Conservation (phyloP, 306 rosid species). For the Quercus variabilis region DNA sequence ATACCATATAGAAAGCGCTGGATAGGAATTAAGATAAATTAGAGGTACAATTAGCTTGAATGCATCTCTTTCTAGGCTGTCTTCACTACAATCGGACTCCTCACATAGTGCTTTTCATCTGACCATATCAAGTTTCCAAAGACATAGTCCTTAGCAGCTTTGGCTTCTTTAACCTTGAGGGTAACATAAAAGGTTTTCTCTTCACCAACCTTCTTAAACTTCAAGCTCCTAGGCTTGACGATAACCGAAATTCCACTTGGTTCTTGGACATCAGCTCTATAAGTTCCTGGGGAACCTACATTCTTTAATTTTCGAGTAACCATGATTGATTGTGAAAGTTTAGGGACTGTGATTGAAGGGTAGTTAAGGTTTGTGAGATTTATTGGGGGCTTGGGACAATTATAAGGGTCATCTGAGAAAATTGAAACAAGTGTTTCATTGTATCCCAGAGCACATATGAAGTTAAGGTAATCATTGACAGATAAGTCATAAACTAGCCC, state of each 20-base stretch:
- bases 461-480: slow-evolving; percentile 52
- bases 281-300: slow-evolving; percentile 71
- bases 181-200: slow-evolving; percentile 54
- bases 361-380: slow-evolving; percentile 59
- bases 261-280: slow-evolving; percentile 34
- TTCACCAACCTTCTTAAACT: slow-evolving; percentile 59
- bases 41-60: neutral
- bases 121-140: slow-evolving; percentile 80
- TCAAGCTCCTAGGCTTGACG: slow-evolving; percentile 59
- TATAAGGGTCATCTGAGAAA: slow-evolving; percentile 38
- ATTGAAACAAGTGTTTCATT: slow-evolving; percentile 41
- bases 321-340: slow-evolving; percentile 47
- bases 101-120: slow-evolving; percentile 69
- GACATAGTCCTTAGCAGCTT: slow-evolving; percentile 38
- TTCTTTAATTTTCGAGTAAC: slow-evolving; percentile 63
- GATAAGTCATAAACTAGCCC: slow-evolving; percentile 79
- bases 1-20: neutral
- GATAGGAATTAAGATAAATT: neutral
- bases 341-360: slow-evolving; percentile 82
- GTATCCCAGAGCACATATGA: slow-evolving; percentile 70
- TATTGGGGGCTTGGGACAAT: slow-evolving; percentile 33
- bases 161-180: slow-evolving; percentile 33
- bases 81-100: slow-evolving; percentile 75
- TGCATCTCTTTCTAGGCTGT: slow-evolving; percentile 28
- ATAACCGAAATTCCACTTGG: slow-evolving; percentile 49